These are phyloP conservation scores for Echeveria elegans DNA, from an alignment of 164 flowering plant genomes.

Conservation along the genomic window DNA sequence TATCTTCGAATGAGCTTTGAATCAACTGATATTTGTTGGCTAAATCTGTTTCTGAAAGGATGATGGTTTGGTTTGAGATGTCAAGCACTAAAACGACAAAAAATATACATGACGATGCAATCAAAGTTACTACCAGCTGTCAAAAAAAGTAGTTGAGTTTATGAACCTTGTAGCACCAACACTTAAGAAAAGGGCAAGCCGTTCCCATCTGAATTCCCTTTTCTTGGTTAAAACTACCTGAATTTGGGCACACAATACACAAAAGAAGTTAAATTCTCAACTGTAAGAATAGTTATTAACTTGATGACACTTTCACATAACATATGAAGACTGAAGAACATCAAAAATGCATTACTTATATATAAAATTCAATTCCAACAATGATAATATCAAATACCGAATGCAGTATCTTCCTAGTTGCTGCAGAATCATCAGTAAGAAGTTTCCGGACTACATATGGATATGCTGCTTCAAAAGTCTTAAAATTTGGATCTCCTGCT, in stretches of 20 bases:
- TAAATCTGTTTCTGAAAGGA: background rate
- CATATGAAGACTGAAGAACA: background rate
- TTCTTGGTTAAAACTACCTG: slow-evolving; percentile 68
- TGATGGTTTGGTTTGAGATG: background rate
- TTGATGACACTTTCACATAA: background rate
- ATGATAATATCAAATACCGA: slow-evolving; percentile 34
- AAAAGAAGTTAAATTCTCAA: background rate
- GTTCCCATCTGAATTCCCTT: slow-evolving; percentile 83
- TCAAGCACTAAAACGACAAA: background rate
- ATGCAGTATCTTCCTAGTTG: slow-evolving; percentile 62
- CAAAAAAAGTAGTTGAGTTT: background rate
- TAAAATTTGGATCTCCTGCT: slow-evolving; percentile 74
- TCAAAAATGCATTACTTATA: background rate
- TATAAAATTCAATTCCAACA: background rate
- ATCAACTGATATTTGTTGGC: background rate
- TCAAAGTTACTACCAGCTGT: background rate
- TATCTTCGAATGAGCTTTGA: background rate
- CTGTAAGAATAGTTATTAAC: background rate
- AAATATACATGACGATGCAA: background rate
- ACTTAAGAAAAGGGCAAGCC: slow-evolving; percentile 62
- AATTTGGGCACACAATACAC: slow-evolving; percentile 1
- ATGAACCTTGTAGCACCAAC: slow-evolving; percentile 54
- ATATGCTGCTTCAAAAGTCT: slow-evolving; percentile 92
- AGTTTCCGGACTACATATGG: slow-evolving; percentile 87
- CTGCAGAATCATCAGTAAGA: slow-evolving; percentile 76